phyloP scores from a whole-genome alignment of 2,329 filamentous ascomycete species.

The Colletotrichum theobromicola region DNA sequence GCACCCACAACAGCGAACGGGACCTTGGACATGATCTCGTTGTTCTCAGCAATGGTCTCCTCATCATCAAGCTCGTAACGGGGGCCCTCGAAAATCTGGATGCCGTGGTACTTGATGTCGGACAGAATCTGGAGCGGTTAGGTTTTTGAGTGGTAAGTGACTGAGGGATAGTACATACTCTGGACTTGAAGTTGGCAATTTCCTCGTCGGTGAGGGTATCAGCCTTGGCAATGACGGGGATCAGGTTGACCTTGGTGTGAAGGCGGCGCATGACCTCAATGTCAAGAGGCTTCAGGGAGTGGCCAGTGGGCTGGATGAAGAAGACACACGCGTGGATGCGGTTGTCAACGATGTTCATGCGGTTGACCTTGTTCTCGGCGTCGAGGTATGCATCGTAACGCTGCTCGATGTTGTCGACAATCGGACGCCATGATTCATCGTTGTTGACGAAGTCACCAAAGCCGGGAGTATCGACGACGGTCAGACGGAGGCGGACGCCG shows the following conservation, averaged over 20 bases:
- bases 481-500: constrained; percentile 92
- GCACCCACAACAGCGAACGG: constrained; percentile 98
- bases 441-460: constrained; percentile 99
- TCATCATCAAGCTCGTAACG: constrained; percentile 99
- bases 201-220: constrained; percentile 98
- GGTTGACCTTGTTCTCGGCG: constrained; percentile 99
- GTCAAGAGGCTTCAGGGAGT: constrained; percentile 97
- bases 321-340: constrained; percentile 98
- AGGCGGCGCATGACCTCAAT: constrained; percentile 99
- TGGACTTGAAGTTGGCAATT: constrained; percentile 91
- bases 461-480: constrained; percentile 95
- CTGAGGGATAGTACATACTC: constrained; percentile 69
- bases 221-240: constrained; percentile 98
- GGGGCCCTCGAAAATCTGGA: constrained; percentile 98
- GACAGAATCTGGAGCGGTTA: constrained; percentile 76
- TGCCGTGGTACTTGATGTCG: constrained; percentile 95
- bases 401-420: constrained; percentile 99
- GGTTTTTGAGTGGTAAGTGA: neutral
- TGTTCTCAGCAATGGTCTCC: constrained; percentile 99
- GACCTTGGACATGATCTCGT: constrained; percentile 99
- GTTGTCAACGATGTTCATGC: constrained; percentile 99
- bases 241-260: constrained; percentile 99
- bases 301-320: constrained; percentile 98
- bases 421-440: constrained; percentile 98
- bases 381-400: constrained; percentile 98